Conservation (phyloP, 805 yeast genomes). For the Hanseniaspora hatyaiensis region DNA sequence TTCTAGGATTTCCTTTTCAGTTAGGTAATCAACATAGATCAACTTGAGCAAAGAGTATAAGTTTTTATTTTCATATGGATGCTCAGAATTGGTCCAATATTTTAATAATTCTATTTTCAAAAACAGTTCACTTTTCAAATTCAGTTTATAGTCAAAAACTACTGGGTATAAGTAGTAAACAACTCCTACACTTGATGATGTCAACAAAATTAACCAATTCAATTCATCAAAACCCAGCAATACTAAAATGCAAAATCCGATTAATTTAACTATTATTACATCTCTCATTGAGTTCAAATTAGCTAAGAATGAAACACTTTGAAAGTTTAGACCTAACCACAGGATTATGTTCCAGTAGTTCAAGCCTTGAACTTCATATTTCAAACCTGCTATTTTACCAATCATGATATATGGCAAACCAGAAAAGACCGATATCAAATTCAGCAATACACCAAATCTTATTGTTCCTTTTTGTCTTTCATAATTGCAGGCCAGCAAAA, state of each 20-base stretch:
- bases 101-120: conserved; percentile 14
- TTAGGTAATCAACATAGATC: conserved; percentile 10
- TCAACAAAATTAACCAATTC: conserved; percentile 6
- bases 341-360: conserved; percentile 12
- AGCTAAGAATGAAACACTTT: background rate
- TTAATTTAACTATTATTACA: background rate
- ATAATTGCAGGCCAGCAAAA: conserved; percentile 11
- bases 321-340: conserved; percentile 9
- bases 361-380: conserved; percentile 10
- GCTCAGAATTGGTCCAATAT: conserved; percentile 13
- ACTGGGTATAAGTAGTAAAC: conserved; percentile 9
- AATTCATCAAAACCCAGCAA: conserved; percentile 3
- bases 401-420: conserved; percentile 51
- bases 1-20: conserved; percentile 10
- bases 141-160: conserved; percentile 9
- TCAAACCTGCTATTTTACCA: conserved; percentile 29
- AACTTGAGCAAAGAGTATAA: conserved; percentile 9
- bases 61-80: conserved; percentile 4
- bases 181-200: conserved; percentile 3
- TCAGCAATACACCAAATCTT: conserved; percentile 69
- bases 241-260: background rate
- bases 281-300: background rate
- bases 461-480: conserved; percentile 62
- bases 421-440: conserved; percentile 55
- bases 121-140: conserved; percentile 13